Percentiles rank a stretch among this genome's conserved stretches.
Evolutionary conservation across 306 rosid genomes (phyloP).

Genomic region (Pyrus betulifolia): DNA sequence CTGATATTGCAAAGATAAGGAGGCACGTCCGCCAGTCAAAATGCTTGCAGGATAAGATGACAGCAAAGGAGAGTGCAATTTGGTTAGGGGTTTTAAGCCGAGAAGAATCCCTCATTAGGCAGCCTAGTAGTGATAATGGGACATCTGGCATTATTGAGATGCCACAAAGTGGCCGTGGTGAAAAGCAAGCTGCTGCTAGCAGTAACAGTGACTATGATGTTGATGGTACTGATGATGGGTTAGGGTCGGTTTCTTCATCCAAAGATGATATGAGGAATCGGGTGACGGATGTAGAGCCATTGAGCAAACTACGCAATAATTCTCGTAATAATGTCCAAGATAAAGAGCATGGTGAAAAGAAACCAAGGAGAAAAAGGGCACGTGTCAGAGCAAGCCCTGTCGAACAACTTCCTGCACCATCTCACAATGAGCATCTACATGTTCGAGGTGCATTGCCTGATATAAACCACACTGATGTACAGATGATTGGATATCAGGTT

Average conservation of each 20-base stretch:
- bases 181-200: constrained; percentile 48
- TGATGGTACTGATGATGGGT: constrained; percentile 59
- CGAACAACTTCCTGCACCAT: constrained; percentile 28
- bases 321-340: constrained; percentile 17
- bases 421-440: constrained; percentile 29
- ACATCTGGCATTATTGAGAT: constrained; percentile 64
- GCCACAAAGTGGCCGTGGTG: constrained; percentile 31
- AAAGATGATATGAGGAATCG: constrained; percentile 56
- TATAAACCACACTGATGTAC: constrained; percentile 40
- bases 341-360: constrained; percentile 41
- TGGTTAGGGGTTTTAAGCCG: constrained; percentile 87
- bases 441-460: constrained; percentile 30
- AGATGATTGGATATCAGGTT: constrained; percentile 30
- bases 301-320: constrained; percentile 21
- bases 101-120: constrained; percentile 73
- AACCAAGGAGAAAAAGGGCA: constrained; percentile 29
- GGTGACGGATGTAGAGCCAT: constrained; percentile 41
- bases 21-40: constrained; percentile 84
- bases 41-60: constrained; percentile 96
- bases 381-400: constrained; percentile 26
- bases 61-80: constrained; percentile 93
- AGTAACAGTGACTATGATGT: constrained; percentile 84
- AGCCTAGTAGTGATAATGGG: constrained; percentile 83
- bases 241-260: constrained; percentile 87
- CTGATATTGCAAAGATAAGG: constrained; percentile 79